phyloP scores from a whole-genome alignment of 768 basidiomycete species.

The Pisolithus microcarpus region DNA sequence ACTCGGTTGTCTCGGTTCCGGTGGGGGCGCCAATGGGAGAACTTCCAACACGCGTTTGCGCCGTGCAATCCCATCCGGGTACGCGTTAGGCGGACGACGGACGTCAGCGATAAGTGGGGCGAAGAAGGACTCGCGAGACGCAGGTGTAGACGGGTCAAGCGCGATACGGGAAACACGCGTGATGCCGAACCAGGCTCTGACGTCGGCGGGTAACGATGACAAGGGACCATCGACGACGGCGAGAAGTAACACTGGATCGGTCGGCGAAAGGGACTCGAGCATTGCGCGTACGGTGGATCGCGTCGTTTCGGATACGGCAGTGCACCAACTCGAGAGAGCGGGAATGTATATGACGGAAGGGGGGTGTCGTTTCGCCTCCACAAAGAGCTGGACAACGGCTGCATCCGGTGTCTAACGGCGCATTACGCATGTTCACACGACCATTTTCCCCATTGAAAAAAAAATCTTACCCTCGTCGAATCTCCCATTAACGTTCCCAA shows the following conservation, averaged over 20 bases:
- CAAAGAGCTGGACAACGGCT: slow-evolving; percentile 87
- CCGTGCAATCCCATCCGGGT: slow-evolving; percentile 82
- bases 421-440: neutral
- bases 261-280: slow-evolving; percentile 85
- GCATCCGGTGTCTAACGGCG: slow-evolving; percentile 73
- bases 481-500: slow-evolving; percentile 84
- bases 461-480: slow-evolving; percentile 65
- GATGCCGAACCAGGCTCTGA: slow-evolving; percentile 86
- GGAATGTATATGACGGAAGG: slow-evolving; percentile 96
- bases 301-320: slow-evolving; percentile 76
- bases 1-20: slow-evolving; percentile 77
- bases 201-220: slow-evolving; percentile 66
- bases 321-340: slow-evolving; percentile 78
- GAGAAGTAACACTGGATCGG: slow-evolving; percentile 89
- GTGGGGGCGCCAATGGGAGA: slow-evolving; percentile 81
- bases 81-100: slow-evolving; percentile 71
- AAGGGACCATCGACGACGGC: slow-evolving; percentile 81
- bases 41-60: slow-evolving; percentile 79
- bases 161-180: slow-evolving; percentile 68
- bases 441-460: neutral
- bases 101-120: slow-evolving; percentile 62
- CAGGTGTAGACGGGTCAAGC: slow-evolving; percentile 43
- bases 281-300: slow-evolving; percentile 82
- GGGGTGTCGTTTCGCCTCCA: slow-evolving; percentile 95
- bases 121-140: slow-evolving; percentile 72